Evolutionary conservation across 2,329 filamentous ascomycete genomes (phyloP).

Genomic region (Exophiala sp.): DNA sequence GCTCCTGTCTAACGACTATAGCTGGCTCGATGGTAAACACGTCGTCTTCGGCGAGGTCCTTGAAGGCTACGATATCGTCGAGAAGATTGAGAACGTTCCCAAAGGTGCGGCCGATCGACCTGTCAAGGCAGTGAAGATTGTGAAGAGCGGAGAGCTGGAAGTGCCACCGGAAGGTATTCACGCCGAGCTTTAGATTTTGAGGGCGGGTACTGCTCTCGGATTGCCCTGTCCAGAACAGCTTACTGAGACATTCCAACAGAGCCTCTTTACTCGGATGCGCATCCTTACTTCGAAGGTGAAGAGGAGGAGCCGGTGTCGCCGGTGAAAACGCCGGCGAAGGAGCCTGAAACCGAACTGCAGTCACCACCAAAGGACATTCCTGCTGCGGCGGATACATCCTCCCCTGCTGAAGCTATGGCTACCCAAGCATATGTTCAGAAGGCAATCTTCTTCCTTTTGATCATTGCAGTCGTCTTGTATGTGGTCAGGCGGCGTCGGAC

Average conservation of each 20-base stretch:
- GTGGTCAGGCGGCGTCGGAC: conserved; percentile 15
- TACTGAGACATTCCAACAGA: conserved; percentile 20
- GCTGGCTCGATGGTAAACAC: conserved; percentile 62
- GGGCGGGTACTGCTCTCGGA: conserved; percentile 27
- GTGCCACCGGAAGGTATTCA: conserved; percentile 64
- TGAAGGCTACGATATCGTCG: conserved; percentile 64
- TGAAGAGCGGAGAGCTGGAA: conserved; percentile 63
- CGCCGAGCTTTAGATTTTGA: conserved; percentile 57
- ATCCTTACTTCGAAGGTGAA: conserved; percentile 24
- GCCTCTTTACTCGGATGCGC: conserved; percentile 22
- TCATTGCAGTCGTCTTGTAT: conserved; percentile 18
- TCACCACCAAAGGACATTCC: conserved; percentile 13
- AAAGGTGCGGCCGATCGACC: conserved; percentile 59
- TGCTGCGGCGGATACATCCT: conserved; percentile 9
- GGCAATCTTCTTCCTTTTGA: conserved; percentile 19
- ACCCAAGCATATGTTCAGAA: conserved; percentile 24
- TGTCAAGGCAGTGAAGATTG: conserved; percentile 58
- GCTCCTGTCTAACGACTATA: conserved; percentile 24
- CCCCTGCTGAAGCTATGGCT: conserved; percentile 11
- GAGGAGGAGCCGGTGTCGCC: background rate
- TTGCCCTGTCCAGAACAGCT: conserved; percentile 8
- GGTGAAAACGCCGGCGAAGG: background rate
- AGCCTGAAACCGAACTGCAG: conserved; percentile 4
- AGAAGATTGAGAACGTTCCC: conserved; percentile 61
- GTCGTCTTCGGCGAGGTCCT: conserved; percentile 69